Evolutionary conservation across 805 yeast genomes (phyloP), one percentile per base, ranked within the genome.

Genomic region (Lachancea meyersii): DNA sequence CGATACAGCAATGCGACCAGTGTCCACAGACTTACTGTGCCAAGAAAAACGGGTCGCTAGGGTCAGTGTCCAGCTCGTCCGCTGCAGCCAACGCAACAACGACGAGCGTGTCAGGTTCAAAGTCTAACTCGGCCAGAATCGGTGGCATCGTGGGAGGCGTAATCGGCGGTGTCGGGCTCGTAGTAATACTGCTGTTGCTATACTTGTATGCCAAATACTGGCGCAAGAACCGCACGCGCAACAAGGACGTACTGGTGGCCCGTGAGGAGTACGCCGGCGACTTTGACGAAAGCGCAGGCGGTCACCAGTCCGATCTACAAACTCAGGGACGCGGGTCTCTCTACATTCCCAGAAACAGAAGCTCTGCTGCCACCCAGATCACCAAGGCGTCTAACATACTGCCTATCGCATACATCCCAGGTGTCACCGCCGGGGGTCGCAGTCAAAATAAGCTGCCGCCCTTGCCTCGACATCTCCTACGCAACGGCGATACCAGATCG

Each of bases 341-440:
- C 6, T 31, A 36, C 27, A 40, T 28, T 17, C 24, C 48, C 11
- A 50, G 57, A 5, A 50, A 58, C 40, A 48, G 64, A 65, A 53
- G 65, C 35, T 49, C 69, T 24, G 83, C 89, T 7, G 75, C 84
- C 23, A 76, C 88, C 5, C 76, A 81, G 11, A 70, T 81, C 37
- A 81, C 93, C 9, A 78, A 82, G 53, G 94, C 94, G 3, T 84
- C 95, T 11, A 88, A 89, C 61, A 80, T 89, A 49, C 74, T 89
- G 47, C 96, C 96, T 16, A 82, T 91, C 44, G 95, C 95, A 2
- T 89, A 88, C 58, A 86, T 89, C 46, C 97, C 97, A 0, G 97
- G 97, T 28, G 96, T 88, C 35, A 85, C 88, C 4, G 77, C 79
- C 18, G 69, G 82, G 20, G 35, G 38, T 21, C 40, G 40, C 22